Conservation (phyloP, 345 rosid species). For the Rhodomyrtus tomentosa region DNA sequence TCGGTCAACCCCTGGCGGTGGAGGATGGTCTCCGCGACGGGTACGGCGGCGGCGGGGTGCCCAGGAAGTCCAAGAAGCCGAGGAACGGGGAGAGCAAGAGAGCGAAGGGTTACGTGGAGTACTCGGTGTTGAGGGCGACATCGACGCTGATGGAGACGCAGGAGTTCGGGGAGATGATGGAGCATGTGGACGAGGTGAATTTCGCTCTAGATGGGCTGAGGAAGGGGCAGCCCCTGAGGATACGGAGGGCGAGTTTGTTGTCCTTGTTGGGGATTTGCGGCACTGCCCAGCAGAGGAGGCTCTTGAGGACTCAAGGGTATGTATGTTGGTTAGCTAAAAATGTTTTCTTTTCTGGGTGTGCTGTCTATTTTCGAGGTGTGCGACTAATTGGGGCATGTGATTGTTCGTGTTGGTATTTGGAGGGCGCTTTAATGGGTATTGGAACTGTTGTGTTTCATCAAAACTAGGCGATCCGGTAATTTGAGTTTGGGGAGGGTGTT, state of each 20-base stretch:
- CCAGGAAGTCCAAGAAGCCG: slow-evolving; percentile 46
- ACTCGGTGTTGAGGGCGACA: slow-evolving; percentile 23
- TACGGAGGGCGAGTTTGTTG: slow-evolving; percentile 67
- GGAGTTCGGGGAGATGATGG: slow-evolving; percentile 99
- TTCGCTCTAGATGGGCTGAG: slow-evolving; percentile 88
- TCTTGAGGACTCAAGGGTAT: slow-evolving; percentile 69
- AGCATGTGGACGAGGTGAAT: slow-evolving; percentile 92
- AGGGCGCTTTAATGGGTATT: background rate
- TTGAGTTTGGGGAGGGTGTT: background rate
- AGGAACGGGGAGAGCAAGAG: slow-evolving; percentile 19
- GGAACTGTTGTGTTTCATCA: background rate
- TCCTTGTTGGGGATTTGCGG: slow-evolving; percentile 74
- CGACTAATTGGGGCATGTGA: background rate
- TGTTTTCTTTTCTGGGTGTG: background rate
- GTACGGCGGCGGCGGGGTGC: background rate
- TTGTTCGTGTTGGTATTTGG: background rate
- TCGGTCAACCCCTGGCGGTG: background rate
- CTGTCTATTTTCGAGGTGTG: background rate
- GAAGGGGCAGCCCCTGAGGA: slow-evolving; percentile 72
- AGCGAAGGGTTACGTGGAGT: slow-evolving; percentile 2
- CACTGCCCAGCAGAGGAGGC: slow-evolving; percentile 66
- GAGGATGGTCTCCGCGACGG: background rate
- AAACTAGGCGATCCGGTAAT: background rate
- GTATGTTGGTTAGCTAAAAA: background rate
- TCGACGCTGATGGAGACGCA: slow-evolving; percentile 93